phyloP scores from a whole-genome alignment of 441 rosid species.

The Corymbia citriodora region DNA sequence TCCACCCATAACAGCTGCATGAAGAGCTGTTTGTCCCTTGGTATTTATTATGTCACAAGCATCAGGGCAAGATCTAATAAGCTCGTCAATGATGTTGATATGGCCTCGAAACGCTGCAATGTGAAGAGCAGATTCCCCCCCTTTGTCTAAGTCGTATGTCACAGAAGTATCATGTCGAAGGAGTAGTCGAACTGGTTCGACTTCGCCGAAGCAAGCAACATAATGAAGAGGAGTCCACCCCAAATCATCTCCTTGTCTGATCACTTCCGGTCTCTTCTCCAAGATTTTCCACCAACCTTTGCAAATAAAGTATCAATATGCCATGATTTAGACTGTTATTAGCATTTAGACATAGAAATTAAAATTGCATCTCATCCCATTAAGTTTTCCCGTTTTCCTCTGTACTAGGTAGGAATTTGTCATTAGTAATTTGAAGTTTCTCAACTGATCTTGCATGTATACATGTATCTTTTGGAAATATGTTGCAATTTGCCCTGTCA shows the following conservation, averaged over 20 bases:
- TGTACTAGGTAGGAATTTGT: neutral
- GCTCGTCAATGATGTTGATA: neutral
- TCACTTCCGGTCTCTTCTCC: neutral
- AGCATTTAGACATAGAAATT: neutral
- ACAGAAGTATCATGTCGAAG: neutral
- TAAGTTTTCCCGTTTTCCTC: neutral
- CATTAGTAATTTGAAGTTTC: neutral
- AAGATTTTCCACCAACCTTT: neutral
- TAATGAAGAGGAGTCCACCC: neutral
- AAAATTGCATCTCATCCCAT: neutral
- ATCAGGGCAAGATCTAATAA: neutral
- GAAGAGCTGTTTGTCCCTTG: neutral
- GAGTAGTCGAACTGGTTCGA: neutral
- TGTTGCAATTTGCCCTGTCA: neutral
- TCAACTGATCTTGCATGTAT: neutral
- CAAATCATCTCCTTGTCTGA: neutral
- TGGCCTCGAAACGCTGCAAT: neutral
- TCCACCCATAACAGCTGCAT: neutral
- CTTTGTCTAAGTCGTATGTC: neutral
- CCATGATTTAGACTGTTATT: neutral
- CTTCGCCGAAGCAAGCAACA: neutral
- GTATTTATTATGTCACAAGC: neutral
- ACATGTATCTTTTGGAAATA: neutral
- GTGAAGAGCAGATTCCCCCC: neutral
- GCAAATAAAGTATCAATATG: neutral